Conservation (phyloP, 106 monocot genomes). For the Apostasia ramifera region DNA sequence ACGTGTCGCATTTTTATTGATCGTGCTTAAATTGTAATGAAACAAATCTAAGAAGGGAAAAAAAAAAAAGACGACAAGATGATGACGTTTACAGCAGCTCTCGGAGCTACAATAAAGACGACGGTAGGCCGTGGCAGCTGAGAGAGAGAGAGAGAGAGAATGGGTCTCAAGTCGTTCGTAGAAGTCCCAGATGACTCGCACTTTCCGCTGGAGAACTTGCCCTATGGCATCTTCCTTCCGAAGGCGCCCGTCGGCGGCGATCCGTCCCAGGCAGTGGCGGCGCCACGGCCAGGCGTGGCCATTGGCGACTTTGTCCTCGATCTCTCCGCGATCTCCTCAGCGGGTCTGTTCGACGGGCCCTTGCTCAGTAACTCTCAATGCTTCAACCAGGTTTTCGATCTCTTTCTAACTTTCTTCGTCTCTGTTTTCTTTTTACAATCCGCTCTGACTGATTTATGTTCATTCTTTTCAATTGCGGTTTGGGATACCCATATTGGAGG, state of each 20-base stretch:
- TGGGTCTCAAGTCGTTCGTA: constrained; percentile 70
- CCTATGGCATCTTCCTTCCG: constrained; percentile 86
- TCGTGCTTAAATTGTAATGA: no score
- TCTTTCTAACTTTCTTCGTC: background rate
- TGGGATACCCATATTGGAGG: no score
- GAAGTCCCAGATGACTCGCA: constrained; percentile 65
- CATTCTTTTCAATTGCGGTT: background rate
- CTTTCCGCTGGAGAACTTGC: constrained; percentile 93
- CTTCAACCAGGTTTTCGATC: constrained; percentile 68
- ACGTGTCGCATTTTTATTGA: no score
- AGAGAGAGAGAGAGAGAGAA: background rate
- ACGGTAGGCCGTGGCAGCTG: no score
- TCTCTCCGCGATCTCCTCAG: constrained; percentile 60
- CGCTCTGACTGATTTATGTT: background rate
- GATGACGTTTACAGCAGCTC: no score
- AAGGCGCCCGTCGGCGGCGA: background rate
- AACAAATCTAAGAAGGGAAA: no score
- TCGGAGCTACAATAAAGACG: no score
- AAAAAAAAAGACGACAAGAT: no score
- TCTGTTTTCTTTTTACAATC: background rate
- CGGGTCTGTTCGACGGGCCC: constrained; percentile 88
- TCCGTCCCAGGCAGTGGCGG: background rate
- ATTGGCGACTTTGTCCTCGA: constrained; percentile 91
- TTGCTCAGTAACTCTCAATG: constrained; percentile 48
- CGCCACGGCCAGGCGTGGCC: constrained; percentile 71